Conservation (phyloP, 345 rosid species). For the Camelina hispida region DNA sequence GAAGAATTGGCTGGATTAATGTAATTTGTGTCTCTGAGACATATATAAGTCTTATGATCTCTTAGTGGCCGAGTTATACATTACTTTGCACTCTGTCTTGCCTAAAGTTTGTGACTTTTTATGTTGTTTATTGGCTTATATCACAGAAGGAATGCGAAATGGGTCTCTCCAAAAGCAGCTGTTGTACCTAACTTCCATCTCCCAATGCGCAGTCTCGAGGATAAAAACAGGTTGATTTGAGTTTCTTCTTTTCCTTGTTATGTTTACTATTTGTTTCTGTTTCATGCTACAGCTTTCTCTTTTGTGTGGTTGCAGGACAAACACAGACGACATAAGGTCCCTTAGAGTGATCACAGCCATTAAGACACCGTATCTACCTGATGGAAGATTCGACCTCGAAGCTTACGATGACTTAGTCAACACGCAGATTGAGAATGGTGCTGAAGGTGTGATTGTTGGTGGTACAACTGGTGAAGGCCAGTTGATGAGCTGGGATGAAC, state of each 20-base stretch:
- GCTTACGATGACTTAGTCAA: slow-evolving; percentile 78
- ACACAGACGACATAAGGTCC: slow-evolving; percentile 68
- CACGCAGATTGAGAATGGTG: slow-evolving; percentile 69
- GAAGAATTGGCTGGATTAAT: neutral
- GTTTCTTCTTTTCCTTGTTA: neutral
- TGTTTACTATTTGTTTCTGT: neutral
- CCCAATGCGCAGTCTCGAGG: slow-evolving; percentile 83
- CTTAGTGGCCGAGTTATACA: neutral
- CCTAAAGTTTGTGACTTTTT: neutral
- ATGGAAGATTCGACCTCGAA: slow-evolving; percentile 95
- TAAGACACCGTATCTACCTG: slow-evolving; percentile 90
- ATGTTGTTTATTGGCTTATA: slow-evolving; percentile 16
- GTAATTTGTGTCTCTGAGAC: neutral
- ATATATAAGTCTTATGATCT: neutral
- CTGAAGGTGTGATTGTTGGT: slow-evolving; percentile 83
- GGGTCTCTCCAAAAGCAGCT: slow-evolving; percentile 70
- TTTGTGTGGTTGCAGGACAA: slow-evolving; percentile 57
- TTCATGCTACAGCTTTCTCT: slow-evolving; percentile 2
- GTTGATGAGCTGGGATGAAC: slow-evolving; percentile 96
- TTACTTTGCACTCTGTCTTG: slow-evolving; percentile 2
- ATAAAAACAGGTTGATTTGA: slow-evolving; percentile 61
- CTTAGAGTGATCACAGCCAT: slow-evolving; percentile 85
- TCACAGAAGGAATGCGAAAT: slow-evolving; percentile 53
- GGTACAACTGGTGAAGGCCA: slow-evolving; percentile 98
- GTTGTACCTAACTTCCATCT: slow-evolving; percentile 68